phyloP scores from a whole-genome alignment of 2,329 filamentous ascomycete species.

The Dothiorella sarmentorum region DNA sequence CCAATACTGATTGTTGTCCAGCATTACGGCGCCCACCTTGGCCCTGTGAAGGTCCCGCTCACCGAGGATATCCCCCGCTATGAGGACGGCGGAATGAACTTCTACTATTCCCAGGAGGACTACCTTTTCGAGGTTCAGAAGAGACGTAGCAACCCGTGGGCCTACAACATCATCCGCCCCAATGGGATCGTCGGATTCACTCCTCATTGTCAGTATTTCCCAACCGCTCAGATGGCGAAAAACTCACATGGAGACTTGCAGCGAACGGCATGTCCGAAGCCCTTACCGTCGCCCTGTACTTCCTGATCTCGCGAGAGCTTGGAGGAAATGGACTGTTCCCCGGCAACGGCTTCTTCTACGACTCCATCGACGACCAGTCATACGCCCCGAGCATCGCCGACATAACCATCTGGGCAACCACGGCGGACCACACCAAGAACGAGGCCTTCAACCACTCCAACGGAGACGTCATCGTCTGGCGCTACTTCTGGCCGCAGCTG shows the following conservation, averaged over 20 bases:
- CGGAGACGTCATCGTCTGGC: conserved; percentile 7
- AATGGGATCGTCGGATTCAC: conserved; percentile 12
- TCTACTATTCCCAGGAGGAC: conserved; percentile 2
- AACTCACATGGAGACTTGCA: too few relatives aligned
- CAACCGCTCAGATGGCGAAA: too few relatives aligned
- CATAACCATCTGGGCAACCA: conserved; percentile 39
- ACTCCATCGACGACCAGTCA: conserved; percentile 34
- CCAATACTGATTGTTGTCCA: background rate
- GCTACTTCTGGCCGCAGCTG: conserved; percentile 1
- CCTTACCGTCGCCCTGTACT: conserved; percentile 42
- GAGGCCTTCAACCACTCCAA: conserved; percentile 41
- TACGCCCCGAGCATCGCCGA: conserved; percentile 35
- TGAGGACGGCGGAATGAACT: background rate
- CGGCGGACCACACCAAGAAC: conserved; percentile 31
- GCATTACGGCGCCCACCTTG: conserved; percentile 11
- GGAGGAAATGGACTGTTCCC: conserved; percentile 35
- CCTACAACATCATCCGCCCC: conserved; percentile 12
- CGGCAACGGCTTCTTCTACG: conserved; percentile 33
- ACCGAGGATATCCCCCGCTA: conserved; percentile 9
- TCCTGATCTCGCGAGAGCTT: conserved; percentile 35
- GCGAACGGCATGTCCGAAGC: conserved; percentile 41
- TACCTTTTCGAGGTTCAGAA: conserved; percentile 5
- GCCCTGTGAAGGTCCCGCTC: background rate
- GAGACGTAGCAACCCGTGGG: background rate
- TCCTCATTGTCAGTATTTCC: background rate